These are phyloP conservation scores for Castanea sativa DNA, from an alignment of 306 rosid genomes.

Conservation along the genomic window DNA sequence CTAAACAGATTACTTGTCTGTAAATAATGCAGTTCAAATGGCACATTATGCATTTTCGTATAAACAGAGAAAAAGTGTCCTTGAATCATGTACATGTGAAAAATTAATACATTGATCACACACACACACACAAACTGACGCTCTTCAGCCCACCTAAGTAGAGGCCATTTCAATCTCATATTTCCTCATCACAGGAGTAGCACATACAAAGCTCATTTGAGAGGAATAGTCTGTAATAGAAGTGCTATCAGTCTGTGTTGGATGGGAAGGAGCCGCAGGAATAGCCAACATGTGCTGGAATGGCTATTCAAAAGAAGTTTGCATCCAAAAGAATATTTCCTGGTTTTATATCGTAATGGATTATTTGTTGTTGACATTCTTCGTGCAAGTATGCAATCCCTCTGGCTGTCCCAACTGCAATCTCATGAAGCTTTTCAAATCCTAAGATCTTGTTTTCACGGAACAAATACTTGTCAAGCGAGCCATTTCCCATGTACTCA, in stretches of 20 bases:
- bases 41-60: too few species aligned
- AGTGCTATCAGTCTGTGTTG: not conserved
- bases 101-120: too few species aligned
- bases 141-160: not conserved
- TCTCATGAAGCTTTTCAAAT: slow-evolving; percentile 26
- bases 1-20: too few species aligned
- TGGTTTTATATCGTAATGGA: slow-evolving; percentile 43
- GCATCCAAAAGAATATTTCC: slow-evolving; percentile 38
- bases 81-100: too few species aligned
- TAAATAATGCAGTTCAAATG: too few species aligned
- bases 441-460: slow-evolving; percentile 17
- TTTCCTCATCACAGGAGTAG: slow-evolving; percentile 23
- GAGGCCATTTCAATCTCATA: slow-evolving; percentile 23
- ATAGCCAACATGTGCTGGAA: slow-evolving; percentile 17
- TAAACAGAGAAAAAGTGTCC: too few species aligned
- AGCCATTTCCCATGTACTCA: slow-evolving; percentile 39
- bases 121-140: not conserved
- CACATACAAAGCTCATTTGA: not conserved
- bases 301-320: slow-evolving; percentile 18
- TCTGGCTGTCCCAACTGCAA: slow-evolving; percentile 48
- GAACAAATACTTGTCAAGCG: slow-evolving; percentile 31
- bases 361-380: slow-evolving; percentile 37
- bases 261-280: not conserved
- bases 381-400: slow-evolving; percentile 46
- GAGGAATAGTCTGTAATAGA: not conserved